phyloP scores from a whole-genome alignment of 257 asterid genomes.

The Cordia subcordata region DNA sequence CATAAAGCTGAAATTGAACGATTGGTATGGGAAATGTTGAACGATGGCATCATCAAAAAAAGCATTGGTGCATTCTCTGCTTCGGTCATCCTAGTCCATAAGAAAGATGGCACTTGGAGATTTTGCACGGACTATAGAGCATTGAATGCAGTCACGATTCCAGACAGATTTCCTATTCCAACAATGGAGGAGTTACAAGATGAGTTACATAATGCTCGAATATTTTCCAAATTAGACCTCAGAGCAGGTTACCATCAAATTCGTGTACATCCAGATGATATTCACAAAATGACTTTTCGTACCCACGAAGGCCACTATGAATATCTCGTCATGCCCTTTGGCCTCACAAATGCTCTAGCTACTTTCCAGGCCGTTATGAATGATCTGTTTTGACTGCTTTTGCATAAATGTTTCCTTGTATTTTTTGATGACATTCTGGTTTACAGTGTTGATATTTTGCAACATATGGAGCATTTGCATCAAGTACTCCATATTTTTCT shows the following conservation, averaged over 20 bases:
- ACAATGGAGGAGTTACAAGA: background rate
- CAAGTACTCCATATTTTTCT: background rate
- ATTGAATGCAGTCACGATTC: background rate
- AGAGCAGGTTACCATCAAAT: background rate
- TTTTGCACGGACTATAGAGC: background rate
- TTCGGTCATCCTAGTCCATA: background rate
- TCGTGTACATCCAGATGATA: background rate
- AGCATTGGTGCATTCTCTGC: background rate
- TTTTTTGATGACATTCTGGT: background rate
- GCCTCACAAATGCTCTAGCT: background rate
- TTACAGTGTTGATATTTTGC: background rate
- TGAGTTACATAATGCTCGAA: background rate
- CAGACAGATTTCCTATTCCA: background rate
- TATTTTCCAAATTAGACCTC: background rate
- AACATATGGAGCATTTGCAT: background rate
- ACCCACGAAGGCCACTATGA: background rate
- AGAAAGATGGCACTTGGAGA: background rate
- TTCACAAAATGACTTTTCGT: background rate
- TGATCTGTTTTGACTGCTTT: background rate
- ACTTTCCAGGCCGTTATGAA: background rate
- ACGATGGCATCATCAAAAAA: too few relatives aligned
- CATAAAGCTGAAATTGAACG: background rate
- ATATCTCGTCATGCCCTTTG: background rate
- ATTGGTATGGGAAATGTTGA: background rate
- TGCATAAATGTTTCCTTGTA: background rate